Percentiles rank a stretch among this genome's conserved stretches.
Conservation (phyloP, 345 rosid genomes). For the Geranium brycei region DNA sequence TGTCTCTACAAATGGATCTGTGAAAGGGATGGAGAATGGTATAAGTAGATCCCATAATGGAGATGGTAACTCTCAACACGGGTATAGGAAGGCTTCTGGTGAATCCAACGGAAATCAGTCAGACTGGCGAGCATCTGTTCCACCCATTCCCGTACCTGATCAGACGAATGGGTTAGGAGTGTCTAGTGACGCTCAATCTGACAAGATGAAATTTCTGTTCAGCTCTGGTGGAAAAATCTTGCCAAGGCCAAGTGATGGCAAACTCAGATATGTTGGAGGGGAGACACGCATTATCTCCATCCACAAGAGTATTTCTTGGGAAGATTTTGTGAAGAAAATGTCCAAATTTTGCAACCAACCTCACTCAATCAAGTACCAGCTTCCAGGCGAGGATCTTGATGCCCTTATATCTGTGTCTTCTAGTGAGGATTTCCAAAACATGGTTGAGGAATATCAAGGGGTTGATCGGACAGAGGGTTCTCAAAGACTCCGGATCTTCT, state of each 20-base stretch:
- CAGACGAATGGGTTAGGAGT: constrained; percentile 18
- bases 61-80: constrained; percentile 11
- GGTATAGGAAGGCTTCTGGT: constrained; percentile 9
- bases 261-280: constrained; percentile 83
- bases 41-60: neutral
- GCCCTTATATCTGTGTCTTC: constrained; percentile 74
- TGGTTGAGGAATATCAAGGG: constrained; percentile 75
- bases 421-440: constrained; percentile 66
- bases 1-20: neutral
- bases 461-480: constrained; percentile 49
- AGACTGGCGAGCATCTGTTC: no score
- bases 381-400: constrained; percentile 90
- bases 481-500: constrained; percentile 66
- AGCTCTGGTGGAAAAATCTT: constrained; percentile 78
- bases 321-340: constrained; percentile 56
- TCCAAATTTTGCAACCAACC: constrained; percentile 48
- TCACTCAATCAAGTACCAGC: constrained; percentile 78
- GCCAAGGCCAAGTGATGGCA: constrained; percentile 71
- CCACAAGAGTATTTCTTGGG: constrained; percentile 35
- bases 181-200: constrained; percentile 16
- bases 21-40: neutral
- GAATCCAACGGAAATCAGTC: constrained; percentile 15
- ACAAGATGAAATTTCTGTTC: constrained; percentile 65
- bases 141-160: constrained; percentile 24
- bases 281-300: constrained; percentile 74